Base-by-base conservation (phyloP, 2,329 filamentous ascomycete genomes). In the Monascus ruber region DNA sequence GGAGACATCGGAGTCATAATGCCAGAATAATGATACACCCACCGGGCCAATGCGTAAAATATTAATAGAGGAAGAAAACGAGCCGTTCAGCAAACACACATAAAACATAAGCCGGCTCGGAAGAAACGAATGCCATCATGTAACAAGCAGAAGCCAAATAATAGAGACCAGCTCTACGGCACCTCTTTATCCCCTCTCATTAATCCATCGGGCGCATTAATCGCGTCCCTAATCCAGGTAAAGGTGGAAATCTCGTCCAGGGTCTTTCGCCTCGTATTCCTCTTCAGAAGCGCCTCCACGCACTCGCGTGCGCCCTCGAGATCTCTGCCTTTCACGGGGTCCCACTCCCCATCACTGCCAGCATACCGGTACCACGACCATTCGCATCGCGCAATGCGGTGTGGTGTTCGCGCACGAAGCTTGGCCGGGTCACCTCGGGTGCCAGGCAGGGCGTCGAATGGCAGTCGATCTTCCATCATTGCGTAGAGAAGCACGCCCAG, bases 351-450 rank as follows among this genome's bases (percentile, higher is more conserved):
- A 40, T 93, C 84, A 7, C 82, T 78, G 41, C 87, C 81, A 1
- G 80, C 86, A 56, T 83, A 94, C 43, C 83, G 78, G 44, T 86
- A 79, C 91, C 91, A 98, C 35, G 83, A 79, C 91, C 91, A 98
- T 57, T 98, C 91, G 37, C 88, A 85, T 29, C 91, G 74, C 2
- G 91, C 91, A 44, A 98, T 96, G n/a, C 88, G 81, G 58, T 98
- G 91, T 38, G 83, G 89, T 0, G 85, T 89, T 40, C 85, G 73
- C 50, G 83, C 88, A 51, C 83, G 72, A 74, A 85, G 81, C 50
- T 82, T 78, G 47, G 81, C 75, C 25, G 77, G 77, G 51, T 87
- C 85, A 35, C 79, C 82, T 29, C 64, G 54, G 51, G 85, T 83
- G 10, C 83, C 82, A 0, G 89, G 88, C 4, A 84, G 76, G 0